These are phyloP conservation scores for Leptographium flavum DNA, from an alignment of 2,329 filamentous ascomycete genomes.

Conservation along the genomic window DNA sequence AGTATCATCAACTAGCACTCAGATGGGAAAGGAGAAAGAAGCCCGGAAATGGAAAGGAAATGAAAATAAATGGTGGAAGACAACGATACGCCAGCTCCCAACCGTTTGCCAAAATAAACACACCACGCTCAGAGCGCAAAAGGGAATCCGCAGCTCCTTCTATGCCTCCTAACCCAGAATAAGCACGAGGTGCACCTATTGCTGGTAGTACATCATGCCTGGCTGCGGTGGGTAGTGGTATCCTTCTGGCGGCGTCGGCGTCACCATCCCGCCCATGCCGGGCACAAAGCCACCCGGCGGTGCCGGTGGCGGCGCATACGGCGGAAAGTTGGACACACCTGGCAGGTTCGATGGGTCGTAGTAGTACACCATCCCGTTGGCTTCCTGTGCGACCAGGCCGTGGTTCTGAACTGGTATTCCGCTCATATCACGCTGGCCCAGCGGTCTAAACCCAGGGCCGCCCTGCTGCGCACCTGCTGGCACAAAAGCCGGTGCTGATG, in stretches of 20 bases:
- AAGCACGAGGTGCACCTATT: conserved; percentile 15
- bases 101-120: background rate
- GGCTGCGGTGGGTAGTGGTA: conserved; percentile 56
- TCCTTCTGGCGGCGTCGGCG: conserved; percentile 42
- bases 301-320: conserved; percentile 25
- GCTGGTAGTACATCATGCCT: conserved; percentile 48
- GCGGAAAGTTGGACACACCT: conserved; percentile 32
- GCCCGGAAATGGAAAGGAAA: background rate
- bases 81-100: background rate
- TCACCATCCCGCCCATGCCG: conserved; percentile 55
- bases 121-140: conserved; percentile 8
- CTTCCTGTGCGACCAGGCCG: conserved; percentile 62
- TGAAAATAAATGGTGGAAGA: no score
- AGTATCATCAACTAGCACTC: conserved; percentile 1
- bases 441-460: conserved; percentile 18
- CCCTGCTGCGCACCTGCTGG: conserved; percentile 34
- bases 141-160: conserved; percentile 1
- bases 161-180: background rate
- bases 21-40: background rate
- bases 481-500: conserved; percentile 41
- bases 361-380: conserved; percentile 94
- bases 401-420: conserved; percentile 20
- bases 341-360: conserved; percentile 66
- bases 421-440: conserved; percentile 24
- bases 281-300: conserved; percentile 34